These are phyloP conservation scores for Xylaria sp. DNA, from an alignment of 2,329 filamentous ascomycete genomes.

Conservation along the genomic window DNA sequence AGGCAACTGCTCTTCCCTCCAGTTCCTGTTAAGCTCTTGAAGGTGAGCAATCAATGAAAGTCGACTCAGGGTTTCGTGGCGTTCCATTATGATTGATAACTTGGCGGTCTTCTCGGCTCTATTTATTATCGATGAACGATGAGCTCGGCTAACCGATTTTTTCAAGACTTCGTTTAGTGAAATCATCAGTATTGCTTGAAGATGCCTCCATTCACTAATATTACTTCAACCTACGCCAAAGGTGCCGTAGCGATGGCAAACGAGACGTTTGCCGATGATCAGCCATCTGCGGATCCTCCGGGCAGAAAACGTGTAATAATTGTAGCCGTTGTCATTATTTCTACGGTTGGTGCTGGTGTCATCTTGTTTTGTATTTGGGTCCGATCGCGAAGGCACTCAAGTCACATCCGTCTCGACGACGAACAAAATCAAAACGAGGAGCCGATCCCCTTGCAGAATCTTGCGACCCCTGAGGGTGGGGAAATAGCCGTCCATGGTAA, in stretches of 20 bases:
- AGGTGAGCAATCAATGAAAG: conserved; percentile 7
- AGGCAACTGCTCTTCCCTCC: neutral
- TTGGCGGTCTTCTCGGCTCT: neutral
- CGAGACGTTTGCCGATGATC: neutral
- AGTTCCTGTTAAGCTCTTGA: neutral
- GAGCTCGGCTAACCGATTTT: neutral
- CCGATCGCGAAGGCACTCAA: neutral
- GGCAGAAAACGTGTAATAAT: neutral
- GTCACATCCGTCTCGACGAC: neutral
- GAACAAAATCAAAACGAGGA: neutral
- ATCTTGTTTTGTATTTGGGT: neutral
- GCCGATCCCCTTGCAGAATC: conserved; percentile 6
- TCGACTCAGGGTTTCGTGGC: neutral
- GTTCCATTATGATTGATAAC: neutral
- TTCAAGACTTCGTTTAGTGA: neutral
- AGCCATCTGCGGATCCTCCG: neutral
- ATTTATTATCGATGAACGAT: neutral
- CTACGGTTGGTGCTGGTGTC: neutral
- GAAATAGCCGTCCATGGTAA: neutral
- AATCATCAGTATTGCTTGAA: neutral
- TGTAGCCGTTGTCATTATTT: neutral
- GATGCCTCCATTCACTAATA: neutral
- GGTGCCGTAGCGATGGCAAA: neutral
- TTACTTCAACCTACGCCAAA: neutral
- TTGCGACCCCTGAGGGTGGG: neutral